A percentile compares a stretch with the other conserved stretches of the same genome.
phyloP scores from a whole-genome alignment of 2,329 filamentous ascomycete genomes.

The Aureobasidium musti region DNA sequence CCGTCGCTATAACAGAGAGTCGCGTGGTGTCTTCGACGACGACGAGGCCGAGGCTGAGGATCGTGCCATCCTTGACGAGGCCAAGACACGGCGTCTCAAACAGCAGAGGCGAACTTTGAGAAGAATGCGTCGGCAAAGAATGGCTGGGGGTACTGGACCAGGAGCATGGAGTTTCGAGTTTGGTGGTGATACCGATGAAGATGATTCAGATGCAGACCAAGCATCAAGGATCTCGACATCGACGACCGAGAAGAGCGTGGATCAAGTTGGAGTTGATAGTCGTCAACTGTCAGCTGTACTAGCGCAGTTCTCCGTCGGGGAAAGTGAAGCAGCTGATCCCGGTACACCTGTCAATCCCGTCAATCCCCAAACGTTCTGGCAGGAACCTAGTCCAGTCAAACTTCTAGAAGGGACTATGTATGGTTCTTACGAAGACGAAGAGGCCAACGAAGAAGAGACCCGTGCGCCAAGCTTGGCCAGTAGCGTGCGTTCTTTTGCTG shows the following conservation, averaged over 20 bases:
- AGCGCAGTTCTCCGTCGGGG: slow-evolving; percentile 9
- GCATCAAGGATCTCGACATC: slow-evolving; percentile 43
- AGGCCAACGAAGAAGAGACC: slow-evolving; percentile 37
- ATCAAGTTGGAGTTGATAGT: slow-evolving; percentile 20
- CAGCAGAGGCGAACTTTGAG: slow-evolving; percentile 45
- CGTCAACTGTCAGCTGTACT: slow-evolving; percentile 20
- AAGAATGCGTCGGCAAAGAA: slow-evolving; percentile 43
- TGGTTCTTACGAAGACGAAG: slow-evolving; percentile 62
- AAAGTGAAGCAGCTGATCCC: slow-evolving; percentile 28
- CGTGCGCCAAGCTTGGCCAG: slow-evolving; percentile 80
- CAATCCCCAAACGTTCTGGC: slow-evolving; percentile 13
- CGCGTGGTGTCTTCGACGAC: slow-evolving; percentile 51
- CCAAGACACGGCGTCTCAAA: slow-evolving; percentile 59
- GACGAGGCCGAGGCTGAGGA: slow-evolving; percentile 49
- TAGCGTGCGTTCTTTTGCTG: slow-evolving; percentile 51
- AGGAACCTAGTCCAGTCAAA: slow-evolving; percentile 15
- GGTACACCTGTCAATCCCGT: slow-evolving; percentile 29
- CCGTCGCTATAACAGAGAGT: slow-evolving; percentile 72
- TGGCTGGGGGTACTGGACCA: slow-evolving; percentile 46
- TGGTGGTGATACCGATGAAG: slow-evolving; percentile 62
- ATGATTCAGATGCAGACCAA: slow-evolving; percentile 45
- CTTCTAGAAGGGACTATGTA: slow-evolving; percentile 74
- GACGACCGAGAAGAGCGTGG: slow-evolving; percentile 33
- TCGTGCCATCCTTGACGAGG: slow-evolving; percentile 47
- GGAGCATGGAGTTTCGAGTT: slow-evolving; percentile 85